A percentile compares a stretch with the other conserved stretches of the same genome.
phyloP scores from a whole-genome alignment of 345 rosid genomes.

The Litchi chinensis region DNA sequence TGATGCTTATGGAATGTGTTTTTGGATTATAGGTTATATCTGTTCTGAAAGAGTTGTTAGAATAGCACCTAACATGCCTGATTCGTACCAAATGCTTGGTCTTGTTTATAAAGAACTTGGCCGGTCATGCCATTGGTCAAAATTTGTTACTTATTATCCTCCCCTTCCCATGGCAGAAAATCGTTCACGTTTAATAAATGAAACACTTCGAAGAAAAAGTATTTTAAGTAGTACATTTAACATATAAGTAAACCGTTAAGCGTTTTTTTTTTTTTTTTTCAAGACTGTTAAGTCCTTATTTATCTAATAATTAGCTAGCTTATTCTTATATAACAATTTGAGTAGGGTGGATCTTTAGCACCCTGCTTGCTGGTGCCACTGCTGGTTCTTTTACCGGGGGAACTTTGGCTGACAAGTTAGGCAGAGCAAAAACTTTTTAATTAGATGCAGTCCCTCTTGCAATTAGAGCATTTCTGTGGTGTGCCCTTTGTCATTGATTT shows the following conservation, averaged over 20 bases:
- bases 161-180: neutral
- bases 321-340: conserved; percentile 27
- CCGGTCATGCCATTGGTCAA: too few species aligned
- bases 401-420: conserved; percentile 89
- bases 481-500: conserved; percentile 17
- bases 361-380: conserved; percentile 96
- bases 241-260: neutral
- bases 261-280: neutral
- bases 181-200: neutral
- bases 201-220: neutral
- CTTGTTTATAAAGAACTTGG: conserved; percentile 68
- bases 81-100: conserved; percentile 74
- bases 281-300: neutral
- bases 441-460: conserved; percentile 93
- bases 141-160: neutral
- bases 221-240: neutral
- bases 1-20: neutral
- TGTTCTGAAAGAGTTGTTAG: conserved; percentile 62
- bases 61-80: conserved; percentile 67
- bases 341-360: conserved; percentile 95
- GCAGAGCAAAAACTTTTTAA: conserved; percentile 87
- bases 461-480: conserved; percentile 87
- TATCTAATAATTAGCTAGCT: conserved; percentile 14
- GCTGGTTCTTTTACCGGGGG: conserved; percentile 98
- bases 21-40: conserved; percentile 63